phyloP scores from a whole-genome alignment of 768 basidiomycete species.

The Lentinula lateritia region DNA sequence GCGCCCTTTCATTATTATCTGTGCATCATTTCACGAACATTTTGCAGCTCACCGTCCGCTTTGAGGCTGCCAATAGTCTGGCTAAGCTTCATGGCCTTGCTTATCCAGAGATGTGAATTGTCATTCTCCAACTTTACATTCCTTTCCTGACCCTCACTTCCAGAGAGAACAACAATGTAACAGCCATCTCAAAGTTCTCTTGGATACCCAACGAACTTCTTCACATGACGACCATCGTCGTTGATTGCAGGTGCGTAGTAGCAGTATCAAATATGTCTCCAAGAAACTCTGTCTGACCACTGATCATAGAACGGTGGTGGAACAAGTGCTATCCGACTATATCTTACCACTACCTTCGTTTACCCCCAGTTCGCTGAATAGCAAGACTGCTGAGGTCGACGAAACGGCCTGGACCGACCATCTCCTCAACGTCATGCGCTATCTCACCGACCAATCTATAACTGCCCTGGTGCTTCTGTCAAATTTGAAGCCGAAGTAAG shows the following conservation, averaged over 20 bases:
- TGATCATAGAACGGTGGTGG: conserved; percentile 46
- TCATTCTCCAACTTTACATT: not conserved
- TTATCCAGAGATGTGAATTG: conserved; percentile 81
- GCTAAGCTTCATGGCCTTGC: conserved; percentile 78
- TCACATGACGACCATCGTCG: conserved; percentile 40
- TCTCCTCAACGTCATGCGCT: conserved; percentile 65
- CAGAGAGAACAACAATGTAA: conserved; percentile 76
- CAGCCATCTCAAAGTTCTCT: conserved; percentile 73
- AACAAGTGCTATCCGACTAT: conserved; percentile 64
- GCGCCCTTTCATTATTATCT: conserved; percentile 8
- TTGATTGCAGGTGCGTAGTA: conserved; percentile 52
- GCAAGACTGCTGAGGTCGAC: conserved; percentile 50
- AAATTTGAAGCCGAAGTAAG: conserved; percentile 55
- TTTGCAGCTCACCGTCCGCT: conserved; percentile 50
- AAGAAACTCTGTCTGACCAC: not conserved
- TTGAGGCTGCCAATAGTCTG: conserved; percentile 72
- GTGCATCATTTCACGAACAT: not conserved
- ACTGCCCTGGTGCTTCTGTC: conserved; percentile 56
- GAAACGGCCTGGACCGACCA: conserved; percentile 85
- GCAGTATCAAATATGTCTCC: not conserved
- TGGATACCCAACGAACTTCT: conserved; percentile 89
- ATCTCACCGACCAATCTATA: conserved; percentile 55
- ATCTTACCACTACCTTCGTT: conserved; percentile 73
- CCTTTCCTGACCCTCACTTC: conserved; percentile 1
- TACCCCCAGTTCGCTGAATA: conserved; percentile 16